Base-by-base conservation (phyloP, 805 yeast species). In the Hanseniaspora jakobsenii region DNA sequence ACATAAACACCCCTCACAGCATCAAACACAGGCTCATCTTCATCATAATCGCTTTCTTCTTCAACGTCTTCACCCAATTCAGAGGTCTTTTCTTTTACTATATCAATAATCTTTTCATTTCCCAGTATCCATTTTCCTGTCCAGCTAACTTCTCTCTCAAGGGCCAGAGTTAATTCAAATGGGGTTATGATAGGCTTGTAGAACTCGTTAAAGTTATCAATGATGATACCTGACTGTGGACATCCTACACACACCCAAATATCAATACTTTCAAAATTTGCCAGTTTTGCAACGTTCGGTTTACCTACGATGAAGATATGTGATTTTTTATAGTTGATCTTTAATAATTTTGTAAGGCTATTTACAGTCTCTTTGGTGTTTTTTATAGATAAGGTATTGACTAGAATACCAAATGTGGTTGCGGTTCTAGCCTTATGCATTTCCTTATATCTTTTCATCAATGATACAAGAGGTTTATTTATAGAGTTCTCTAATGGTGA, bases 301-400 rank as follows among this genome's bases (percentile, higher is more conserved):
- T 91, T 91, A 9, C 98, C 98, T 3, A 91, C 97, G 3, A 87
- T 97, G 64, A 91, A 86, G 57, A 85, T 72, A 57, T 91, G 91
- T 52, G 83, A 89, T 56, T 91, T 91, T 62, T 91, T 91, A 2
- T 83, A 95, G 0, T 89, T 86, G 3, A 66, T 68, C 41, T 69
- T 71, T 47, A 91, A 74, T 61, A 80, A 71, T 21, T 65, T 58
- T 13, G 75, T 71, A 6, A 86, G 72, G 27, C 67, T 66, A 44
- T 77, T 74, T 43, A 89, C 67, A 28, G 89, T 63, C n/a, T 59
- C 67, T 42, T 75, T 73, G 5, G 94, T 82, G 55, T 83, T 81
- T 30, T 77, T 64, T 30, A 91, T 62, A 0, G 97, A 89, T 24
- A 91, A 65, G 0, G 97, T 89, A 57, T 91, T 93, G 31, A 91